Evolutionary conservation across 2,329 filamentous ascomycete genomes (phyloP), one percentile per base, ranked within the genome.

Genomic region (Colletotrichum tropicicola): DNA sequence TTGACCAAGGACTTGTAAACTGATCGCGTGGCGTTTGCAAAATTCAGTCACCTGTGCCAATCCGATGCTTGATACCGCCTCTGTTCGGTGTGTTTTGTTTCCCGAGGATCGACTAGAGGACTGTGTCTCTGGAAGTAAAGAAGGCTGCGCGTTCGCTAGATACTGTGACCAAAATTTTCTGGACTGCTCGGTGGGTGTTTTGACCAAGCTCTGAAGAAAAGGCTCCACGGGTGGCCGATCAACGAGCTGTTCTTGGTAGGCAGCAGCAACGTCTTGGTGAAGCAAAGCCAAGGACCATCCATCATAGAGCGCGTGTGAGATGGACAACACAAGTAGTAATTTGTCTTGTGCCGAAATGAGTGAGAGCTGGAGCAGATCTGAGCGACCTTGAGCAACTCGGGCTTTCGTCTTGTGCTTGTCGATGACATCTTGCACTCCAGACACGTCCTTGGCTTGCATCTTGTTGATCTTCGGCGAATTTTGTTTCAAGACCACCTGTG

Each of bases 291-390:
- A 84, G 3, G 94, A 97, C 87, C 90, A 94, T 1, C 94, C 94
- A 73, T 98, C 94, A 69, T 98, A 98, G 19, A 97, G 82, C 2
- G 94, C 93, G 76, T 98, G 94, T 0, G 94, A 86, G 39, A 97
- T 89, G 0, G 93, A 94, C 1, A 98, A 74, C 5, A 90, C 72
- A 2, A 90, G 67, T 59, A 84, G 87, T 4, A 64, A 76, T 35
- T 70, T 72, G 13, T 64, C 69, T 3, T 66, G 77, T 1, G 75
- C 73, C 6, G 65, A 71, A 3, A 76, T 77, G 55, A 87, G 77
- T 0, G 74, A 76, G 0, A 90, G 70, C 57, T 88, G 86, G 6
- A 90, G 75, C 3, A 90, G 70, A 8, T 77, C 55, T 1, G 73
- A 71, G 8, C 54, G 56, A 0, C 79, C 85, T 70, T 74, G 53